A percentile compares a stretch with the other conserved stretches of the same genome.
Evolutionary conservation across 768 basidiomycete genomes (phyloP).

Genomic region (Kwoniella shandongensis): DNA sequence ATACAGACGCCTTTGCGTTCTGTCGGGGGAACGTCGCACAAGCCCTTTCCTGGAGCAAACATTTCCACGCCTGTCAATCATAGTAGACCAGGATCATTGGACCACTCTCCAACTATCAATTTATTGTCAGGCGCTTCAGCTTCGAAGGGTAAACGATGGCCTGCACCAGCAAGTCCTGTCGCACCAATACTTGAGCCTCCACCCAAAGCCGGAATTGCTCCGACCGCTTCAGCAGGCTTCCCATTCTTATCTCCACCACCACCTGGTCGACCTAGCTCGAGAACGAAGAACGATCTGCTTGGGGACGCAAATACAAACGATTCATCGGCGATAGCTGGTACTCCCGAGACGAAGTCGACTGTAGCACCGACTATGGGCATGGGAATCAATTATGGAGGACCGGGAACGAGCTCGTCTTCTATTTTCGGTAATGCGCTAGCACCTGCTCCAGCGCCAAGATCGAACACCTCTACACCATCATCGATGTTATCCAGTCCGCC

Average conservation of each 20-base stretch:
- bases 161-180: slow-evolving; percentile 41
- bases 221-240: slow-evolving; percentile 14
- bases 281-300: slow-evolving; percentile 3
- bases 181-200: slow-evolving; percentile 39
- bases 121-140: slow-evolving; percentile 32
- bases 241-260: slow-evolving; percentile 41
- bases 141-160: slow-evolving; percentile 39
- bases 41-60: too few relatives aligned
- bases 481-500: background rate
- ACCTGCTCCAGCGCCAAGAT: background rate
- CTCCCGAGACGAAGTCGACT: background rate
- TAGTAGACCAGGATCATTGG: slow-evolving; percentile 23
- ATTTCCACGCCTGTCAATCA: slow-evolving; percentile 13
- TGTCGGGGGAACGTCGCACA: too few relatives aligned
- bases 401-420: background rate
- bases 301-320: background rate
- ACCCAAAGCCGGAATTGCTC: slow-evolving; percentile 8
- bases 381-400: background rate
- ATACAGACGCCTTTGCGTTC: too few relatives aligned
- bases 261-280: slow-evolving; percentile 29
- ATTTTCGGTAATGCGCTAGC: slow-evolving; percentile 9
- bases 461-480: background rate
- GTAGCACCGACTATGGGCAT: slow-evolving; percentile 7
- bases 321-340: background rate
- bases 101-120: slow-evolving; percentile 36